Base-by-base conservation (phyloP, 371 early-diverging fungal species). In the Syncephalastrum monosporum region DNA sequence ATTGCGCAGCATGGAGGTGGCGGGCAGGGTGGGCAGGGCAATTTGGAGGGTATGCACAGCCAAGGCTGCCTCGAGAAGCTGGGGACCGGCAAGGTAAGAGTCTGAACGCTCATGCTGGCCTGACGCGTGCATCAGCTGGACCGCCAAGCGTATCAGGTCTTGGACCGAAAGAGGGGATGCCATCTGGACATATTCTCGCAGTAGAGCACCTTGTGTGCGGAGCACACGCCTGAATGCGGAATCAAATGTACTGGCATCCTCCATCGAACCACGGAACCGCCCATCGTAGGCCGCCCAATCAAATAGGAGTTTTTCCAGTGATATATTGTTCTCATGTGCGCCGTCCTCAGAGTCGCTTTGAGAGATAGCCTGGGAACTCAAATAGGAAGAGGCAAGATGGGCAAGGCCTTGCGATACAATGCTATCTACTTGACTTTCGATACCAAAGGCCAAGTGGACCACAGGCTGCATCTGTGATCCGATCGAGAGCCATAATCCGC, bases 401-500 rank as follows among this genome's bases (percentile, higher is more conserved):
- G 76, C 76, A n/a, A 75, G 48, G 13, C 68, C 72, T 55, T 75
- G 68, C 3, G 60, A 52, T 14, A 72, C 68, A 8, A 72, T 58
- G 44, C 55, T 42, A 4, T 66, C 59, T 21, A 75, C 47, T 6
- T 62, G 59, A 24, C 68, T 63, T 52, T 75, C 69, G n/a, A 75
- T 49, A n/a, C 76, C 76, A 64, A 72, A 72, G 4, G 67, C 57
- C 3, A 72, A 50, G 23, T 75, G 76, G 27, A 72, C 72, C 3
- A 75, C 16, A 0, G 76, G 72, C 21, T 75, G 76, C 4, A 75
- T 54, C 50, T 72, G 76, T 7, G 71, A 61, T 3, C 71, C 71
- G 13, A 75, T 60, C 8, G 76, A 75, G 2, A 21, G 47, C 3
- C 44, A 50, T 24, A 74, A 46, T 25, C 45, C 44, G n/a, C 55